Conservation (phyloP, 2,329 filamentous ascomycete species). For the Lecanicillium sp. region DNA sequence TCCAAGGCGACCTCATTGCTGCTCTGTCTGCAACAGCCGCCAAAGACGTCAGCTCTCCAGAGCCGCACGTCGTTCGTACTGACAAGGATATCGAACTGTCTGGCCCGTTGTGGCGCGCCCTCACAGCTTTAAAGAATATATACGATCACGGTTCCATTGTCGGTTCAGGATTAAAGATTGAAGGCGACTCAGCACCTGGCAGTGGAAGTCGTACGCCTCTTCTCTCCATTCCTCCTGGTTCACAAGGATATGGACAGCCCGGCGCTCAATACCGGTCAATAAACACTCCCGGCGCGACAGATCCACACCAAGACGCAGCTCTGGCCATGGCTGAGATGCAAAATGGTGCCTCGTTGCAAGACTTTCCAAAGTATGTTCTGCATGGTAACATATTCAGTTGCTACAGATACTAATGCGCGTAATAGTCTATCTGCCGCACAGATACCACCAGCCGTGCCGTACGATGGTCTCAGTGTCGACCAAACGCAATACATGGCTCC, state of each 20-base stretch:
- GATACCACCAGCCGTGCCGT: slow-evolving; percentile 25
- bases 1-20: slow-evolving; percentile 56
- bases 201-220: slow-evolving; percentile 38
- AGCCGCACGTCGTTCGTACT: slow-evolving; percentile 43
- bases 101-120: slow-evolving; percentile 51
- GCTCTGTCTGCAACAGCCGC: slow-evolving; percentile 56
- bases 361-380: slow-evolving; percentile 35
- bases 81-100: slow-evolving; percentile 55
- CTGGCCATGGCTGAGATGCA: slow-evolving; percentile 59
- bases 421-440: slow-evolving; percentile 27
- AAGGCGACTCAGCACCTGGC: slow-evolving; percentile 35
- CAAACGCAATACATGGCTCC: slow-evolving; percentile 54
- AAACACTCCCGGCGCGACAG: slow-evolving; percentile 23
- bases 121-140: slow-evolving; percentile 55
- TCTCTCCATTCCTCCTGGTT: slow-evolving; percentile 16
- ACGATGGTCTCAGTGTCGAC: slow-evolving; percentile 46
- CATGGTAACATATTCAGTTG: no score
- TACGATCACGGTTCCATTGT: slow-evolving; percentile 56
- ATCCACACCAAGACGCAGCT: slow-evolving; percentile 53
- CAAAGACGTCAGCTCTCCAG: slow-evolving; percentile 48
- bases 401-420: no score
- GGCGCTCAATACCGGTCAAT: slow-evolving; percentile 19
- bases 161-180: slow-evolving; percentile 40
- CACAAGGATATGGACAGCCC: slow-evolving; percentile 14
- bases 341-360: slow-evolving; percentile 40